Evolutionary conservation across 441 rosid genomes (phyloP).

Genomic region (Gossypium davidsonii): DNA sequence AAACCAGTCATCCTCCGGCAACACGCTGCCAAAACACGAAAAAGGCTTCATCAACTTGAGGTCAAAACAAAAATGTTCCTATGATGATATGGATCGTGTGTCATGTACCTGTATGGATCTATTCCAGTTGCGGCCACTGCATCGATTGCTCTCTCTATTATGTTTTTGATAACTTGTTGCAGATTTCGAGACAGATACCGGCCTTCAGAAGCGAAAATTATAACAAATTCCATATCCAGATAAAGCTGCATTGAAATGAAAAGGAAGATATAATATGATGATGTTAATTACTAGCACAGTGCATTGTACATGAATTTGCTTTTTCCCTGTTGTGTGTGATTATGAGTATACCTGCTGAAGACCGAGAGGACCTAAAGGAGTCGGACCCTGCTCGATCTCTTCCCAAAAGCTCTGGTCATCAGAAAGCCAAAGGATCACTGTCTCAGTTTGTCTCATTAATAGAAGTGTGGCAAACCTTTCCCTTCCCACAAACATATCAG

Average conservation of each 20-base stretch:
- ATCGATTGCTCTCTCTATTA: constrained; percentile 71
- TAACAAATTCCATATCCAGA: constrained; percentile 83
- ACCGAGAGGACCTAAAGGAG: constrained; percentile 73
- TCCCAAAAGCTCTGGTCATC: constrained; percentile 89
- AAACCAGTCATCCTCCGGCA: constrained; percentile 9
- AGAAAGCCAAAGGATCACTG: constrained; percentile 87
- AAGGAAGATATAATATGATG: not conserved
- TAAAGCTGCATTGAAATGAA: constrained; percentile 51
- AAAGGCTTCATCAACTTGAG: not conserved
- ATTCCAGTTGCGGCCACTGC: constrained; percentile 65
- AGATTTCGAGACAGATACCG: constrained; percentile 80
- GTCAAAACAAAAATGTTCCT: not conserved
- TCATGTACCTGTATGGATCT: constrained; percentile 68
- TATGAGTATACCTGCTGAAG: constrained; percentile 53
- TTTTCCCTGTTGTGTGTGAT: not conserved
- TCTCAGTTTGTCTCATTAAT: constrained; percentile 84
- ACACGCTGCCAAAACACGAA: constrained; percentile 16
- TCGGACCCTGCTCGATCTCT: constrained; percentile 67
- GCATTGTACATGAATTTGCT: not conserved
- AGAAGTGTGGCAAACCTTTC: constrained; percentile 80
- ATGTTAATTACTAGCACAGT: not conserved
- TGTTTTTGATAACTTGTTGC: constrained; percentile 76
- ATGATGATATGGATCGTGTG: not conserved
- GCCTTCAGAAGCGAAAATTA: constrained; percentile 78
- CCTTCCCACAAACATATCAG: constrained; percentile 79